Evolutionary conservation across 2,329 filamentous ascomycete species (phyloP).

Genomic region (Eutypella sp.): DNA sequence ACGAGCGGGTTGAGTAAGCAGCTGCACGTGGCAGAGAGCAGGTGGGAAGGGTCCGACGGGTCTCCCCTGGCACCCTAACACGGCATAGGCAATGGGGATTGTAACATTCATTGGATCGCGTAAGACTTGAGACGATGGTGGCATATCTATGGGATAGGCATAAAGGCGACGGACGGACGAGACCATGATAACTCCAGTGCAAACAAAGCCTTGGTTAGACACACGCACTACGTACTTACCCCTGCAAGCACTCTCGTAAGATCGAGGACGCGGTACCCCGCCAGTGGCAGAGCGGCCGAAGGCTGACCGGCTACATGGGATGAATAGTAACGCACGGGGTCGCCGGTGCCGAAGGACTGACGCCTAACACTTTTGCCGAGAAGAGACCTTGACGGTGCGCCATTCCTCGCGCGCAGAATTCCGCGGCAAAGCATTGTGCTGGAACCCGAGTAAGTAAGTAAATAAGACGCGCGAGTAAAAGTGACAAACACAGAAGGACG

Average conservation of each 20-base stretch:
- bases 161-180: no score
- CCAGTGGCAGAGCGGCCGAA: constrained; percentile 55
- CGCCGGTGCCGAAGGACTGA: no score
- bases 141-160: no score
- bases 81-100: neutral
- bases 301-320: constrained; percentile 20
- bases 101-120: no score
- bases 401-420: constrained; percentile 5
- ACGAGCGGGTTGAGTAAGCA: constrained; percentile 11
- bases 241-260: constrained; percentile 96
- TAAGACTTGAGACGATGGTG: no score
- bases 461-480: no score
- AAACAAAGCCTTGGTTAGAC: no score
- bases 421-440: constrained; percentile 10
- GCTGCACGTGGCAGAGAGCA: constrained; percentile 4
- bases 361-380: no score
- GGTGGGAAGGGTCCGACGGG: neutral
- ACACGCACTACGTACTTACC: constrained; percentile 47
- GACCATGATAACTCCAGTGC: no score
- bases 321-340: constrained; percentile 18
- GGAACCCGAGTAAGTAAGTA: no score
- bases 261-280: constrained; percentile 84
- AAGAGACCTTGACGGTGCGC: no score
- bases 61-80: neutral
- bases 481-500: no score